These are phyloP conservation scores for Lineolata rhizophorae DNA, from an alignment of 495 filamentous ascomycete genomes.

Conservation along the genomic window DNA sequence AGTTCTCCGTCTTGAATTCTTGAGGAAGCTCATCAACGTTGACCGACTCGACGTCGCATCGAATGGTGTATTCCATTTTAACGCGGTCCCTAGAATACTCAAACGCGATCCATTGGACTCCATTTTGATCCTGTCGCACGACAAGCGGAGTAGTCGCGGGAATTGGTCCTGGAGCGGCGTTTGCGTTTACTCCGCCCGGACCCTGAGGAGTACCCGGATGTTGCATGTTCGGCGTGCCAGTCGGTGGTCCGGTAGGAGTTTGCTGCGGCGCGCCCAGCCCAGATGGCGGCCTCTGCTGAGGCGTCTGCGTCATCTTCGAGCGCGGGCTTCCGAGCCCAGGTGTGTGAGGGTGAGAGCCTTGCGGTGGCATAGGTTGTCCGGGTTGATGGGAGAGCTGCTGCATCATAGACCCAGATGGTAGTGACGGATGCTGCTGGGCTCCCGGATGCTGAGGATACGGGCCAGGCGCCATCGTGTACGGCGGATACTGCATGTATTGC, in stretches of 20 bases:
- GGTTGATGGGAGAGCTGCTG: conserved; percentile 50
- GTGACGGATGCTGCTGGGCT: conserved; percentile 40
- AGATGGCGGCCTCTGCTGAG: conserved; percentile 33
- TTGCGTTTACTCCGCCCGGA: conserved; percentile 41
- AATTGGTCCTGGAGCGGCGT: conserved; percentile 90
- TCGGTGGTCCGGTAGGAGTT: conserved; percentile 25
- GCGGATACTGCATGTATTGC: conserved; percentile 51
- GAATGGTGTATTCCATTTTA: conserved; percentile 98
- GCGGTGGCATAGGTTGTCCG: conserved; percentile 32
- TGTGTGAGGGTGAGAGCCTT: conserved; percentile 31
- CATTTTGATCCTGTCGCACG: conserved; percentile 85
- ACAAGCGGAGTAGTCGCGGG: conserved; percentile 94
- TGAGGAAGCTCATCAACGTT: conserved; percentile 62
- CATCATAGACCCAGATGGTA: conserved; percentile 30
- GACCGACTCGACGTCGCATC: conserved; percentile 93
- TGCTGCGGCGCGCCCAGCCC: conserved; percentile 25
- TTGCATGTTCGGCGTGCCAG: conserved; percentile 29
- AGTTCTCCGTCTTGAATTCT: conserved; percentile 95
- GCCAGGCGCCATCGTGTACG: conserved; percentile 55
- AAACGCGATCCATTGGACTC: conserved; percentile 97
- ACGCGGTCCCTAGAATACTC: conserved; percentile 94
- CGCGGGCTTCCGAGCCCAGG: conserved; percentile 34
- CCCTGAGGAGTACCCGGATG: conserved; percentile 16
- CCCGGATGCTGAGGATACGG: conserved; percentile 53
- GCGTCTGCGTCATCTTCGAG: conserved; percentile 34